Base-by-base conservation (phyloP, 2,329 filamentous ascomycete species). In the Aureobasidium sp. region DNA sequence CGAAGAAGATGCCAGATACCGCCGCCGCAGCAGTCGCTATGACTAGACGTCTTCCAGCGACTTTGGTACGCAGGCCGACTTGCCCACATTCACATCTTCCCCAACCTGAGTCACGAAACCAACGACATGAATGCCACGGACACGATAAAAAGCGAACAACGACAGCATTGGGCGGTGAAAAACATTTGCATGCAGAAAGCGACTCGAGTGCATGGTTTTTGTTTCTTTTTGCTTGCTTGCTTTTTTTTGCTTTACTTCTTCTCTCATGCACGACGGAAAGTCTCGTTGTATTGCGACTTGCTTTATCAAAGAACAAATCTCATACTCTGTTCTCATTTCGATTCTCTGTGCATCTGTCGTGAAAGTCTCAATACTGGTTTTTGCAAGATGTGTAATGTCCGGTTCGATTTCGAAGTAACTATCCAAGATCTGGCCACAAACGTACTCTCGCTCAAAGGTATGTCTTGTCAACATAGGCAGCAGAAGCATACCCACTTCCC, bases 391-490 rank as follows among this genome's bases (percentile, higher is more conserved):
- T 23, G 19, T 1, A 21, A n/a, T n/a, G 3, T 40, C 19, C 23
- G 19, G 13, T 23, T 13, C 7, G 4, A 21, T 42, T 42, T 23
- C 10, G 40, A 23, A 10, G 13, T 1, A 42, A 19, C 19, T 13
- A 38, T 42, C 4, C 10, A 10, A 23, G 9, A 7, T 21, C n/a
- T 40, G 15, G 40, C 9, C 10, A 2, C n/a, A 11, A 42, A 23
- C 6, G 40, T 15, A 11, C 8, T 5, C 42, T 27, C n/a, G 11
- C 35, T 59, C 23, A 63, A 33, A 70, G 55, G 63, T 79, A 80
- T 35, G 63, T 68, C 25, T 69, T 70, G 65, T 80, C 77, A 53
- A 78, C 75, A 73, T 75, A 80, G 13, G 55, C 57, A 40, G 63
- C 64, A 23, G 63, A 67, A 7, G 67, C 67, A 59, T 77, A 78